Base-by-base conservation (phyloP, 768 basidiomycete genomes). In the Serendipita sp. region DNA sequence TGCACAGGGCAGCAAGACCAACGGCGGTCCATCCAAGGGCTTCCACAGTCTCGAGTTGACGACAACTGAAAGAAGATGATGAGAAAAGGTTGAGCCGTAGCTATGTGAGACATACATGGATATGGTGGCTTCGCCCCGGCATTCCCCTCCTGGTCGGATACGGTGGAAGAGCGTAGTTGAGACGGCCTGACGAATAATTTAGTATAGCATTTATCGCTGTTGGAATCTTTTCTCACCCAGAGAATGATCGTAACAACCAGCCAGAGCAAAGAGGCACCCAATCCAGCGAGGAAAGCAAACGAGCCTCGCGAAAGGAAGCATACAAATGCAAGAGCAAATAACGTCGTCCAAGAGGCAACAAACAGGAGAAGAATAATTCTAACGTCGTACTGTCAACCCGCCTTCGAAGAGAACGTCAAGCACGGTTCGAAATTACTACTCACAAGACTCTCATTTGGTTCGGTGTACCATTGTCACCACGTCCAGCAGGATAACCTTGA, bases 1-100 rank as follows among this genome's bases (percentile, higher is more conserved):
- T 30, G 2, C 60, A 45, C 3, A 65, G 51, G 1, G 34, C 65
- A 38, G 58, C n/a, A 18, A 65, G 65, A 11, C 65, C 65, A 28
- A 65, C 41, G 1, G 65, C 60, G 7, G 65, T 65, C 65, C 65
- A 65, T 3, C 36, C 65, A 10, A 65, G 65, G 8, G 65, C 65
- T 48, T 65, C 65, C 15, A 65, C 65, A 11, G 65, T 46, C 51
- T 65, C 54, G 2, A 65, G 65, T 46, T 65, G 54, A 23, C 65
- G 65, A 28, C 65, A 65, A 8, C 65, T 65, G n/a, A 3, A 15
- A 8, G 65, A 1, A 65, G 2, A 23, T 35, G 64, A 46, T 54
- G 54, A 16, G 18, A 15, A 10, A 11, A 63, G 18, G 62, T 15
- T 11, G 10, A 36, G 7, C n/a, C n/a, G 34, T 11, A 23, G 16